Base-by-base conservation (phyloP, 2,329 filamentous ascomycete species). In the Penicillium sp. region DNA sequence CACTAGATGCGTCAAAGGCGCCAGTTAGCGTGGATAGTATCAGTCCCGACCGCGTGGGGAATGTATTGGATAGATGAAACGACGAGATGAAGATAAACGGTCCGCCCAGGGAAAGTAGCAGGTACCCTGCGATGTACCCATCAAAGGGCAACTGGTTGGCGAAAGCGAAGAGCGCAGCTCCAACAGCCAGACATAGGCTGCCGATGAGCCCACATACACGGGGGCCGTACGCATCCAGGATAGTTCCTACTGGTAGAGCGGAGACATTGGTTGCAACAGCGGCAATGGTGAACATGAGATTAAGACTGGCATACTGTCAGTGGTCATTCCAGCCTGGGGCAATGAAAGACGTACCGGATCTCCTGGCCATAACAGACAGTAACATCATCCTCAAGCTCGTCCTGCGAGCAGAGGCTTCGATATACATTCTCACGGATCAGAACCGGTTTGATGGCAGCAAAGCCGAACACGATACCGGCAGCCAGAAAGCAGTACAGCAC, bases 281-380 rank as follows among this genome's bases (percentile, higher is more conserved):
- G 22, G 89, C 89, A 29, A 89, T 79, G 8, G 88, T 93, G 74
- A 95, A 95, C 85, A 95, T 95, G 59, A 95, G 73, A 64, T 95
- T 95, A 47, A 95, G 77, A 53, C 70, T 72, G 45, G 28, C 20
- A 39, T 32, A 22, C 6, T 14, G n/a, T 37, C 35, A 37, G 22
- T 24, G 13, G 20, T 37, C 10, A 22, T 34, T 11, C 14, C 11
- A 2, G 31, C 16, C 14, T 4, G 31, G 11, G 16, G 16, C 35
- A 14, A n/a, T 9, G 10, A 36, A 4, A 23, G 11, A 24, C 60
- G 32, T 66, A 74, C 71, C 74, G 65, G 44, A 80, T 63, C 52
- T 78, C 77, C 56, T 83, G 79, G 48, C 76, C 72, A 52, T 75
- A 77, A 61, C 79, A 82, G 18, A 79, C 74, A 49, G 69, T 66